phyloP scores from a whole-genome alignment of 2,329 filamentous ascomycete genomes.

The Leptographium wingfieldii region DNA sequence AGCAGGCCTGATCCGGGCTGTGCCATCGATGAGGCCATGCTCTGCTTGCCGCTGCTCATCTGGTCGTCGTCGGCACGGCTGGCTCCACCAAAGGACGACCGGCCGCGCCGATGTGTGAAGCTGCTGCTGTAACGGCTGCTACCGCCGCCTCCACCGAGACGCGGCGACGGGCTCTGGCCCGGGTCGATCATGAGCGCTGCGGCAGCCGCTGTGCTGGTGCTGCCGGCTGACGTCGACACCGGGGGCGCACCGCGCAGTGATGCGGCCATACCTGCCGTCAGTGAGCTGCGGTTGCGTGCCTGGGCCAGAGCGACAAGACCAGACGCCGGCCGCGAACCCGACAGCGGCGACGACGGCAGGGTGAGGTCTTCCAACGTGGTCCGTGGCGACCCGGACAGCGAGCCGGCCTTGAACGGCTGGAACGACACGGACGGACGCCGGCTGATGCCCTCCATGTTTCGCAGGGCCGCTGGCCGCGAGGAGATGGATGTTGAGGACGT shows the following conservation, averaged over 20 bases:
- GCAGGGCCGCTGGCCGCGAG: conserved; percentile 22
- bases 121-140: conserved; percentile 87
- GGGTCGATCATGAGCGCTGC: conserved; percentile 25
- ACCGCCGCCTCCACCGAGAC: conserved; percentile 37
- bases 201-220: conserved; percentile 1
- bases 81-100: conserved; percentile 62
- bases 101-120: conserved; percentile 72
- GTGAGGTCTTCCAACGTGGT: conserved; percentile 35
- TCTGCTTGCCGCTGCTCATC: conserved; percentile 68
- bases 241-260: conserved; percentile 55
- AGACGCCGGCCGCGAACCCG: conserved; percentile 34
- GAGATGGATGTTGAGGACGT: conserved; percentile 12
- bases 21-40: conserved; percentile 53
- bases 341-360: conserved; percentile 38
- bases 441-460: conserved; percentile 38
- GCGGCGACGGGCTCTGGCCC: conserved; percentile 60
- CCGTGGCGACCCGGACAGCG: conserved; percentile 75
- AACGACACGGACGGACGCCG: conserved; percentile 79
- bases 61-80: conserved; percentile 63
- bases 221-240: conserved; percentile 24
- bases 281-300: conserved; percentile 55
- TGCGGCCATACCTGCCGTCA: conserved; percentile 64
- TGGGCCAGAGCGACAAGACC: conserved; percentile 39
- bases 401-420: conserved; percentile 92
- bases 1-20: conserved; percentile 71